Evolutionary conservation across 2,329 filamentous ascomycete genomes (phyloP).

Genomic region (Acrodontium crateriforme): DNA sequence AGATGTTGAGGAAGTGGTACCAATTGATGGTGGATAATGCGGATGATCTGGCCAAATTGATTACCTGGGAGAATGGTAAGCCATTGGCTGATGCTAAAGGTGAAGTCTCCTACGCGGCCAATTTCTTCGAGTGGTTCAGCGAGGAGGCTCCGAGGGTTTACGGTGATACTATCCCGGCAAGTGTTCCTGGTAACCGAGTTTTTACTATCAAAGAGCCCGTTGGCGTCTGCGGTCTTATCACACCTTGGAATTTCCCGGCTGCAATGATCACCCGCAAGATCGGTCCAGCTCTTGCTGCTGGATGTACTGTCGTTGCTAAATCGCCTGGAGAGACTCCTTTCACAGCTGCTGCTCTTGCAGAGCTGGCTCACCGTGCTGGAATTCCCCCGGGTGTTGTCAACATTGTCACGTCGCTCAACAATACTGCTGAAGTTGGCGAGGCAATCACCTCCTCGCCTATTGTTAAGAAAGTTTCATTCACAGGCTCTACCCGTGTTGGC

Average conservation of each 20-base stretch:
- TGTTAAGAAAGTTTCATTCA: conserved; percentile 87
- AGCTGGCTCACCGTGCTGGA: conserved; percentile 73
- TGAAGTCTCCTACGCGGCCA: conserved; percentile 58
- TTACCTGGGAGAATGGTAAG: conserved; percentile 87
- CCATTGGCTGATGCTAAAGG: conserved; percentile 60
- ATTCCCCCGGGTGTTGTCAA: conserved; percentile 87
- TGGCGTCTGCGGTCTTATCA: conserved; percentile 70
- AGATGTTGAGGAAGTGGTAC: conserved; percentile 67
- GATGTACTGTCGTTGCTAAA: conserved; percentile 88
- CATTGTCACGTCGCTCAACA: conserved; percentile 63
- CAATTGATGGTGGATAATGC: conserved; percentile 64
- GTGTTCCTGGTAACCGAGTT: conserved; percentile 57
- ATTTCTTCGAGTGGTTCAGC: conserved; percentile 69
- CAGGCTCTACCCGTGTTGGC: conserved; percentile 55
- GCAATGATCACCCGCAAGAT: conserved; percentile 37
- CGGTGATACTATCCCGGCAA: conserved; percentile 61
- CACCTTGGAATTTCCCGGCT: conserved; percentile 70
- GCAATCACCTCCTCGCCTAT: conserved; percentile 60
- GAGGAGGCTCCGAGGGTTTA: conserved; percentile 63
- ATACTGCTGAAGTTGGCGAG: conserved; percentile 68
- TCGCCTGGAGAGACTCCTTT: conserved; percentile 86
- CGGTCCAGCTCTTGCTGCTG: conserved; percentile 63
- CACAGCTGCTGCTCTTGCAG: conserved; percentile 74
- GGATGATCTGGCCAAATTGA: conserved; percentile 67
- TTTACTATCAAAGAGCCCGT: conserved; percentile 72